A percentile compares a stretch with the other conserved stretches of the same genome.
phyloP scores from a whole-genome alignment of 257 asterid genomes.

The Gentiana dahurica region DNA sequence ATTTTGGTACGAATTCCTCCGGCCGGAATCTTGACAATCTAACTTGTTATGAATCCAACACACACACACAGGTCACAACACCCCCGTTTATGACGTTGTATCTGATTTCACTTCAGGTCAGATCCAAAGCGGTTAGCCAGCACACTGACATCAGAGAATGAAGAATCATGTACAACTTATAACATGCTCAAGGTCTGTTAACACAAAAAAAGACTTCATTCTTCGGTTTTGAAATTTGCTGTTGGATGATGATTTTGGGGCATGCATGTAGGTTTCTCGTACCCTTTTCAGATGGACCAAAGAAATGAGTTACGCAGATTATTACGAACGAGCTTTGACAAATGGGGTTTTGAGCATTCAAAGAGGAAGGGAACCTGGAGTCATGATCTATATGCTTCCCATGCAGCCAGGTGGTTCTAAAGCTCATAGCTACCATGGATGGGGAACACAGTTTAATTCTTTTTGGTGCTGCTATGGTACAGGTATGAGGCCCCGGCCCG shows the following conservation, averaged over 20 bases:
- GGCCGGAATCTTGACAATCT: neutral
- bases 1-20: slow-evolving; percentile 40
- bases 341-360: slow-evolving; percentile 88
- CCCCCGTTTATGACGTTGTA: too few relatives aligned
- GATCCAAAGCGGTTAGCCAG: slow-evolving; percentile 70
- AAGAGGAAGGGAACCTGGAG: slow-evolving; percentile 83
- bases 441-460: slow-evolving; percentile 66
- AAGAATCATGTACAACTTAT: slow-evolving; percentile 89
- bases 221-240: too few relatives aligned
- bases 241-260: neutral
- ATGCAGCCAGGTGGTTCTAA: slow-evolving; percentile 62
- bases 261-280: slow-evolving; percentile 55
- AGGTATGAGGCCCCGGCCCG: slow-evolving; percentile 22
- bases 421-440: slow-evolving; percentile 60
- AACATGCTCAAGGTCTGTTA: slow-evolving; percentile 78
- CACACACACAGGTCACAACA: too few relatives aligned
- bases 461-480: slow-evolving; percentile 99
- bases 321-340: slow-evolving; percentile 79
- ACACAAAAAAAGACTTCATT: neutral
- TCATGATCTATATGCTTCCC: slow-evolving; percentile 93
- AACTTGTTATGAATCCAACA: too few relatives aligned
- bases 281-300: slow-evolving; percentile 83
- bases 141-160: slow-evolving; percentile 50
- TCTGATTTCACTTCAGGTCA: slow-evolving; percentile 24
- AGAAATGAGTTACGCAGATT: slow-evolving; percentile 82